Evolutionary conservation across 306 rosid genomes (phyloP).

Genomic region (Prunus mume): DNA sequence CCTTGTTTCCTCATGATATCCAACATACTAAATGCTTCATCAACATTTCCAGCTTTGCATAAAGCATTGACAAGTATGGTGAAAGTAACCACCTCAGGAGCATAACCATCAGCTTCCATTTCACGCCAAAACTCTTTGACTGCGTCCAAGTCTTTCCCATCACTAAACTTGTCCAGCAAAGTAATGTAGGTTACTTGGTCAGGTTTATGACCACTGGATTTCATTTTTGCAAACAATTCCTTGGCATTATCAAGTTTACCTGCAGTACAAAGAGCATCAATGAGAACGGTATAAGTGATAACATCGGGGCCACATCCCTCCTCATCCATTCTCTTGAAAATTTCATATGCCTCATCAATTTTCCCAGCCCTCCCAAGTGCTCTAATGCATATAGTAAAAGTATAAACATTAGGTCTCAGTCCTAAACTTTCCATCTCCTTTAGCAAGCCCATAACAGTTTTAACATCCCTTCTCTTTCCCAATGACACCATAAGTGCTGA

Average conservation of each 20-base stretch:
- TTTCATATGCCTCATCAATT: constrained; percentile 64
- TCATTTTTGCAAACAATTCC: constrained; percentile 66
- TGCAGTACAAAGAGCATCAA: constrained; percentile 82
- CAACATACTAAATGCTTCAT: constrained; percentile 63
- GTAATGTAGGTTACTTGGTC: constrained; percentile 82
- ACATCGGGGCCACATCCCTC: constrained; percentile 92
- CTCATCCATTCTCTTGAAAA: constrained; percentile 77
- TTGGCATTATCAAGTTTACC: constrained; percentile 68
- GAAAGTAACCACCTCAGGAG: constrained; percentile 82
- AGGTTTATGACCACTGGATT: constrained; percentile 67
- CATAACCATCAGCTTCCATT: constrained; percentile 88
- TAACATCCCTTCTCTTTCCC: constrained; percentile 80
- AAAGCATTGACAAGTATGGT: constrained; percentile 72
- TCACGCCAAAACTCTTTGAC: constrained; percentile 70
- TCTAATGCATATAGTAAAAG: constrained; percentile 89
- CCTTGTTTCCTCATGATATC: constrained; percentile 64
- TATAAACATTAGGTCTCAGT: constrained; percentile 81
- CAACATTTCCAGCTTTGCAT: constrained; percentile 66
- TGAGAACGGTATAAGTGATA: constrained; percentile 84
- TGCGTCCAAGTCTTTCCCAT: constrained; percentile 47
- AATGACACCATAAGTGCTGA: constrained; percentile 87
- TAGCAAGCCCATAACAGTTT: constrained; percentile 63
- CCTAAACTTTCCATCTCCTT: constrained; percentile 84
- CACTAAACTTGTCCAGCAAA: constrained; percentile 72
- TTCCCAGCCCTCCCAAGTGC: constrained; percentile 87